phyloP scores from a whole-genome alignment of 495 filamentous ascomycete species.

The Chaetomium cochliodes region DNA sequence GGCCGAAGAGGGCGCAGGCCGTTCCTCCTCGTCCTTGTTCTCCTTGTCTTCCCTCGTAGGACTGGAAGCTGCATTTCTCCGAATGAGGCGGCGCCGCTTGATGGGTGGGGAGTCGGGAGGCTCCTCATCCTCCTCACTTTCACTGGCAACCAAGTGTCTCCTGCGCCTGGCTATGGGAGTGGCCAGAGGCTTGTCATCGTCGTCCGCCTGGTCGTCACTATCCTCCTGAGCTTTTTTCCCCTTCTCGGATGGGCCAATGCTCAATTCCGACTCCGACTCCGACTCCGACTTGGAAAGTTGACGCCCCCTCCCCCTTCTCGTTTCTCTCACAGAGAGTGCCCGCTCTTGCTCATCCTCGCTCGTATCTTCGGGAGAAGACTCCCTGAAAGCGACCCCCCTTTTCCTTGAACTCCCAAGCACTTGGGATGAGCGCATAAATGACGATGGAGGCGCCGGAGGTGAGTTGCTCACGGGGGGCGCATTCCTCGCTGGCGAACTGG shows the following conservation, averaged over 20 bases:
- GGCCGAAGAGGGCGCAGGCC: constrained; percentile 3
- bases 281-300: not conserved
- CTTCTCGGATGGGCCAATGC: not conserved
- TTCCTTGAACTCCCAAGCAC: constrained; percentile 8
- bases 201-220: constrained; percentile 3
- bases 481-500: not conserved
- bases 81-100: constrained; percentile 22
- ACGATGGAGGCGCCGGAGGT: constrained; percentile 6
- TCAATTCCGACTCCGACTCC: not conserved
- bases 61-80: not conserved
- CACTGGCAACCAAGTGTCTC: constrained; percentile 8
- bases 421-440: constrained; percentile 21
- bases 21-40: constrained; percentile 13
- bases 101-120: constrained; percentile 13
- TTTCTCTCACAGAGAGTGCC: not conserved
- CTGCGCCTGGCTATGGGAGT: constrained; percentile 20
- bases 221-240: not conserved
- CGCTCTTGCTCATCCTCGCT: not conserved
- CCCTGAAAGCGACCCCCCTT: not conserved
- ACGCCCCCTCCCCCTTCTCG: not conserved
- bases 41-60: not conserved
- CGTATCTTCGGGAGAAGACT: constrained; percentile 3
- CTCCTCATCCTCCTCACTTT: constrained; percentile 20
- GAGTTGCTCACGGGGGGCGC: not conserved
- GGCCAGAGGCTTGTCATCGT: constrained; percentile 23